phyloP scores from a whole-genome alignment of 345 rosid genomes.

The Pelargonium nanum region DNA sequence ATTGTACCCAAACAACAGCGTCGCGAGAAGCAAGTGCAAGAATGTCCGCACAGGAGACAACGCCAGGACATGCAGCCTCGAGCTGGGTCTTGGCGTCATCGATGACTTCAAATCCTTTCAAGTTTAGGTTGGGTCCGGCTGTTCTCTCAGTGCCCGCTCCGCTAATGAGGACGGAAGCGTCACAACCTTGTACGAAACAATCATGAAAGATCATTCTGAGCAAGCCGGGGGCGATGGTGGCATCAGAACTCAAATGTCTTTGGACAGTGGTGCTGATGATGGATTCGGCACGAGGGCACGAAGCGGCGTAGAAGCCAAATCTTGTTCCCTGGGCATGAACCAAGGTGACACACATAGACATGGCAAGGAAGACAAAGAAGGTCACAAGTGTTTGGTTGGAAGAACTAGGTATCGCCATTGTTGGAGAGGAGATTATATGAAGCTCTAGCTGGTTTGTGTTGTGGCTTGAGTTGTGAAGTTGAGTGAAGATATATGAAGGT shows the following conservation, averaged over 20 bases:
- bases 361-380: not conserved
- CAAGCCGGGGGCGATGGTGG: constrained; percentile 33
- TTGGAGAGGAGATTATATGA: too few species aligned
- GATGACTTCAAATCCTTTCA: constrained; percentile 38
- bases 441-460: too few species aligned
- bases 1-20: constrained; percentile 20
- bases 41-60: constrained; percentile 53
- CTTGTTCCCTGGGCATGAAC: constrained; percentile 21
- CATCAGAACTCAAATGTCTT: constrained; percentile 21
- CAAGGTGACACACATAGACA: constrained; percentile 6
- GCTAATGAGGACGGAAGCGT: constrained; percentile 37
- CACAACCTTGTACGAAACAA: constrained; percentile 51
- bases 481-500: not conserved
- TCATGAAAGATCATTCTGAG: constrained; percentile 48
- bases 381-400: too few species aligned
- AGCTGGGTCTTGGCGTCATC: constrained; percentile 45
- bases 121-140: constrained; percentile 18
- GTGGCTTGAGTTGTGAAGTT: not conserved
- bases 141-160: constrained; percentile 35
- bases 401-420: not conserved
- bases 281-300: constrained; percentile 32
- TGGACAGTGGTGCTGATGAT: constrained; percentile 27
- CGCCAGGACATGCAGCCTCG: constrained; percentile 37
- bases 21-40: constrained; percentile 45
- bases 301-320: constrained; percentile 31